Base-by-base conservation (phyloP, 805 yeast genomes). In the Suhomyces pyralidae region DNA sequence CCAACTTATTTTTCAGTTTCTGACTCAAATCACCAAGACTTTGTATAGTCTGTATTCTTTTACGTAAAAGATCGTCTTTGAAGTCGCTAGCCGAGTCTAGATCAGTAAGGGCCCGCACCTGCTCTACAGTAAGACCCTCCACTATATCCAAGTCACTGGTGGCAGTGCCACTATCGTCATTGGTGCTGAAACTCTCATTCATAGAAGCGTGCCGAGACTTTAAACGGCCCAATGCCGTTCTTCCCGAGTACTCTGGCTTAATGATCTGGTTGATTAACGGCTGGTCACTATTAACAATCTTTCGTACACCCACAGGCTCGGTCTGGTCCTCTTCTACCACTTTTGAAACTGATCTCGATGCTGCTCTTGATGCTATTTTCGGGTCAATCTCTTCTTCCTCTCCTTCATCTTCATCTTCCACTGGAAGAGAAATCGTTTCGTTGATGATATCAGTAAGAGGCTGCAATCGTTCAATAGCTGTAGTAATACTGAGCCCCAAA, bases 281-380 rank as follows among this genome's bases (percentile, higher is more conserved):
- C 28, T 75, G 72, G 30, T 71, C 76, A 45, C 73, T 73, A 55
- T 78, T 77, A 1, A 70, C 74, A 7, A 83, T 81, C 5, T 71
- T 71, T 10, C 70, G 74, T 14, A 82, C 81, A 0, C 83, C 85
- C n/a, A 69, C 76, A 0, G 88, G 86, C 56, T 81, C 87, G 4
- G 81, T 63, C 26, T 56, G 62, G 34, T 62, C 61, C 5, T 64
- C 66, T 2, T 45, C 55, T 7, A 45, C 34, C 17, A 42, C 51
- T 10, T 42, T 30, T 4, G 24, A 12, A 28, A 28, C 32, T 12
- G 32, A 12, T 5, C 12, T 28, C 3, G 32, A 12, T 5, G n/a
- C 32, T 12, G n/a, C 7, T 12, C n/a, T 28, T 12, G 32, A 12
- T 2, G 12, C 32, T 12, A 12, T 2, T 12, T 26, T 26, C 12